Conservation (phyloP, 441 rosid species). For the Corymbia citriodora region DNA sequence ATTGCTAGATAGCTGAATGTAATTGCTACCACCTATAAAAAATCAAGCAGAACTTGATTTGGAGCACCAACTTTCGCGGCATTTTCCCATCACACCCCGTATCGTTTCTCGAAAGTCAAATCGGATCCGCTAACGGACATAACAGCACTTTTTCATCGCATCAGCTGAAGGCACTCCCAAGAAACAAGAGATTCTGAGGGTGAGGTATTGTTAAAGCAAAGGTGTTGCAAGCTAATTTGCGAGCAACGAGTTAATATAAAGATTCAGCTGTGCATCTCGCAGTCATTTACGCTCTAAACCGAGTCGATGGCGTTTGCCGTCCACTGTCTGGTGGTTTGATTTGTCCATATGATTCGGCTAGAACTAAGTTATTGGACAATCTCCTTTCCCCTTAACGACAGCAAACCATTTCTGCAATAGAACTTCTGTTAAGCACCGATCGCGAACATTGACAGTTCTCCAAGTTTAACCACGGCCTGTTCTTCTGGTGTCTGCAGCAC, state of each 20-base stretch:
- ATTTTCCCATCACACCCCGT: background rate
- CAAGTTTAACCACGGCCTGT: rapidly evolving
- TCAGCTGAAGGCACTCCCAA: background rate
- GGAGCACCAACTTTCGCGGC: background rate
- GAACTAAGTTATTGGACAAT: background rate
- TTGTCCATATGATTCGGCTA: background rate
- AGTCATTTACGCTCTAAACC: background rate
- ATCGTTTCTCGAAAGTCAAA: background rate
- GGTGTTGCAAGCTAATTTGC: background rate
- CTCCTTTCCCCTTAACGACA: background rate
- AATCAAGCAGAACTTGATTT: background rate
- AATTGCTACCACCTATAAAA: background rate
- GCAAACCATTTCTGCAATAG: background rate
- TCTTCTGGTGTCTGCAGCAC: background rate
- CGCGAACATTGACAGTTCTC: background rate
- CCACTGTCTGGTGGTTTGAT: background rate
- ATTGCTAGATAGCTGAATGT: background rate
- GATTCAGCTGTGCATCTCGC: background rate
- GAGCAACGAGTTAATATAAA: background rate
- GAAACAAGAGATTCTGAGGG: background rate
- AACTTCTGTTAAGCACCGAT: background rate
- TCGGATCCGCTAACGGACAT: background rate
- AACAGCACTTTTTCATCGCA: background rate
- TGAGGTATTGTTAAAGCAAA: background rate
- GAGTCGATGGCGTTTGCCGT: background rate